Base-by-base conservation (phyloP, 192 early-diverging fungal genomes). In the Coemansia umbellata region DNA sequence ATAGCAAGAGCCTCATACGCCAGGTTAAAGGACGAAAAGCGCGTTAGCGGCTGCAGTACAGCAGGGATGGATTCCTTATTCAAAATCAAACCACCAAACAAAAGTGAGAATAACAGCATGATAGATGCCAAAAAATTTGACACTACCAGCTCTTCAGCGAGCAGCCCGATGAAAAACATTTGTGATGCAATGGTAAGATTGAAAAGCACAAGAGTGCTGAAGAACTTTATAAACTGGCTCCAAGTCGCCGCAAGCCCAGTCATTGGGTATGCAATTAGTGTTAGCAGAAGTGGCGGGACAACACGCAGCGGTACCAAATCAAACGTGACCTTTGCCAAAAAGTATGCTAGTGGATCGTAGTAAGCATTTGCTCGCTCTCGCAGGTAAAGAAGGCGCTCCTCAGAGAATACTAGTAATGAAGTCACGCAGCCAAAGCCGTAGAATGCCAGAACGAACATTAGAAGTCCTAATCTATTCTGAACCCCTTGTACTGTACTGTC, bases 1-100 rank as follows among this genome's bases (percentile, higher is more conserved):
- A 92, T 91, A 21, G 93, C 69, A 24, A 97, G 53, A 0, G 94
- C 90, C 52, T 97, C 94, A 42, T 93, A 84, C 6, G 88, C 94
- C 64, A 86, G 82, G 47, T 97, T 93, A 63, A 93, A 97, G 53
- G 92, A 91, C 14, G 90, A 91, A 2, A 66, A 30, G 3, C 60
- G 64, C 24, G 60, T 59, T 3, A 91, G 51, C 8, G 82, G 55
- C 53, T 90, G 81, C 7, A 89, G 56, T 50, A 82, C 80, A 0
- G 80, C 72, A 3, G 88, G 83, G 28, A 91, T 87, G 0, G 89
- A 84, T 37, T 88, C 88, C 71, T 90, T 89, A 75, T 96, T 96
- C 37, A 96, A 69, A 18, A 96, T 71, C 8, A 96, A 78, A 0
- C 93, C 93, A 13, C 87, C 92, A 68, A 94, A 96, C 14, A 96